Evolutionary conservation across 2,329 filamentous ascomycete species (phyloP).

Genomic region (Sporothrix brasiliensis): DNA sequence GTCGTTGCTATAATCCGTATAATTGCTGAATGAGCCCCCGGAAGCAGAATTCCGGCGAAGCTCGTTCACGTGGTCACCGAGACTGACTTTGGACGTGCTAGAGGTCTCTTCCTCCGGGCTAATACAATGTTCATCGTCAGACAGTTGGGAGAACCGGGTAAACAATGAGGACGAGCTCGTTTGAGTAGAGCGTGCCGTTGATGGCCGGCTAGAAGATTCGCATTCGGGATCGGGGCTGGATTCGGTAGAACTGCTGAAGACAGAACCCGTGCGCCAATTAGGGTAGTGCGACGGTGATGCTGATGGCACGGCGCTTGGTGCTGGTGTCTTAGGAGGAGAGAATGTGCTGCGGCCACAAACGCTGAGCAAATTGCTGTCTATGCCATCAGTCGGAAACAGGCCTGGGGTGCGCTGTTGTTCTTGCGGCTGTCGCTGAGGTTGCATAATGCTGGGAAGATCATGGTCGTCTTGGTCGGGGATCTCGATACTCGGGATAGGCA

Average conservation of each 20-base stretch:
- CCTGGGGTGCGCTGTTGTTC: neutral
- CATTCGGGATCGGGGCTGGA: conserved; percentile 62
- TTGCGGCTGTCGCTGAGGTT: conserved; percentile 12
- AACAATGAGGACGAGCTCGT: conserved; percentile 59
- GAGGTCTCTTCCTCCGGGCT: conserved; percentile 53
- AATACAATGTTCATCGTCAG: conserved; percentile 59
- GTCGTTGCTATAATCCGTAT: conserved; percentile 18
- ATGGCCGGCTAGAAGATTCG: conserved; percentile 57
- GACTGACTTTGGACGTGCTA: conserved; percentile 39
- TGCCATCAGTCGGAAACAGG: conserved; percentile 37
- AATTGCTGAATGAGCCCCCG: conserved; percentile 27
- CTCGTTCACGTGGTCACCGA: conserved; percentile 6
- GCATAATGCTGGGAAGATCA: conserved; percentile 1
- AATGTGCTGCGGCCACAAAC: conserved; percentile 48
- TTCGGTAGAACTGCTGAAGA: conserved; percentile 58
- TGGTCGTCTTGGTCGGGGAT: conserved; percentile 49
- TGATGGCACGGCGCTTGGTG: conserved; percentile 51
- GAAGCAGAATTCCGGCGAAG: conserved; percentile 31
- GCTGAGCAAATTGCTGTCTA: conserved; percentile 38
- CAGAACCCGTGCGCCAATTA: conserved; percentile 62
- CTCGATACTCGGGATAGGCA: conserved; percentile 67
- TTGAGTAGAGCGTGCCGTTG: conserved; percentile 62
- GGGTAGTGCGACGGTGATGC: conserved; percentile 55
- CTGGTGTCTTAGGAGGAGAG: conserved; percentile 64
- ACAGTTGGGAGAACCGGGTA: conserved; percentile 59